Base-by-base conservation (phyloP, 495 filamentous ascomycete species). In the Talaromyces wortmannii region DNA sequence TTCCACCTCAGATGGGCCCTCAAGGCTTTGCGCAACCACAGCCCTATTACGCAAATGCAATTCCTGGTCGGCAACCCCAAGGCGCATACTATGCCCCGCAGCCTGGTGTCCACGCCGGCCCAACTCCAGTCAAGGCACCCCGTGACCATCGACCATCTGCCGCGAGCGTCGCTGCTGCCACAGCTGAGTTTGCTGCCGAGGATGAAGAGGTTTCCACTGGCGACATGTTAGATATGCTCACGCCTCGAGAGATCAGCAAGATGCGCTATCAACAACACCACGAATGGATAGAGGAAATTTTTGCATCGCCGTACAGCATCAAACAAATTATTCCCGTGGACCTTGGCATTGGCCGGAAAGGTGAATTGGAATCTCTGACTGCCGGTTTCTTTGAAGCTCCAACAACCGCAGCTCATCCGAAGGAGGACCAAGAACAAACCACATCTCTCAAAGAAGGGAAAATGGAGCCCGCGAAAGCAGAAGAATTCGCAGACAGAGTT, bases 281-380 rank as follows among this genome's bases (percentile, higher is more conserved):
- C 60, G 91, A 96, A 68, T 97, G 92, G 94, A 95, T 97, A 88
- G 94, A 96, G 62, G 92, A 98, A 70, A 83, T 98, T n/a, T 78
- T 96, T 46, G 86, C 86, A 2, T 96, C 91, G 0, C 89, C 91
- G 0, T 96, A 92, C 59, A 75, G 85, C 15, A 88, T 89, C 54
- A 77, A 77, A 18, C 87, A 94, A 60, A 92, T 98, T 47, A 82
- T 84, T n/a, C 89, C 91, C 5, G 80, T 90, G 3, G 91, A 96
- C 62, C 79, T 97, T 7, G 91, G 91, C 0, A 70, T 97, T 4
- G 94, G 94, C 5, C 80, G 91, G 6, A 89, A 87, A 65, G 94
- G 94, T 11, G 88, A 91, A 65, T 83, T 98, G 12, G 84, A 88
- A 43, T 76, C 77, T 1, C 73, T 98, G 13, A 97, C 94, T 0